Conservation (phyloP, 2,329 filamentous ascomycete genomes). For the Chlorencoelia australis region DNA sequence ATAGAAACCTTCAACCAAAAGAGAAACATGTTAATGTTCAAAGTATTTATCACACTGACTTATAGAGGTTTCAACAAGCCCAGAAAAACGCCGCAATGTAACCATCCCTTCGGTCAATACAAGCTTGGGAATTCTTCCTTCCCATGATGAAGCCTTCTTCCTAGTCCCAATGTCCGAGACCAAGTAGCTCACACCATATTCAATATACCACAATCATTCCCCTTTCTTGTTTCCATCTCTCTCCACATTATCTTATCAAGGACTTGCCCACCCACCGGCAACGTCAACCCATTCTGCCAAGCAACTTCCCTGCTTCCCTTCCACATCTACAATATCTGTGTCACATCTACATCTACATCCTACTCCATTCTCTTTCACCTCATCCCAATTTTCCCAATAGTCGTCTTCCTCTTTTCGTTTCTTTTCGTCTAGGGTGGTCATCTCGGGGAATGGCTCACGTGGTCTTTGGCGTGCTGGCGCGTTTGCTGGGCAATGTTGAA, state of each 20-base stretch:
- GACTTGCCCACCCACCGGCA: constrained; percentile 75
- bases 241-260: constrained; percentile 17
- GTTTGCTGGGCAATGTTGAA: constrained; percentile 96
- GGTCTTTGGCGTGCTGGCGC: constrained; percentile 80
- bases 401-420: constrained; percentile 85
- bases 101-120: not conserved
- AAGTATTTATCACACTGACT: not conserved
- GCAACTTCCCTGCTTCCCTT: constrained; percentile 94
- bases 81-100: not conserved
- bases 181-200: not conserved
- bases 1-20: too few relatives aligned
- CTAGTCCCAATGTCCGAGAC: not conserved
- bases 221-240: not conserved
- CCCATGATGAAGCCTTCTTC: not conserved
- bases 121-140: not conserved
- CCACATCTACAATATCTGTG: constrained; percentile 93
- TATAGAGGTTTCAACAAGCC: not conserved
- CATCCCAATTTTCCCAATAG: constrained; percentile 86
- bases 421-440: constrained; percentile 70
- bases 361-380: constrained; percentile 88
- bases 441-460: constrained; percentile 70
- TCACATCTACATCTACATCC: constrained; percentile 95
- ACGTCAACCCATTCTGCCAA: constrained; percentile 95
- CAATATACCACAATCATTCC: not conserved
- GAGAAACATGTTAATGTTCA: too few relatives aligned